Percentiles rank a stretch among this genome's conserved stretches.
Evolutionary conservation across 2,329 filamentous ascomycete species (phyloP).

Genomic region (Exophiala alcalophila): DNA sequence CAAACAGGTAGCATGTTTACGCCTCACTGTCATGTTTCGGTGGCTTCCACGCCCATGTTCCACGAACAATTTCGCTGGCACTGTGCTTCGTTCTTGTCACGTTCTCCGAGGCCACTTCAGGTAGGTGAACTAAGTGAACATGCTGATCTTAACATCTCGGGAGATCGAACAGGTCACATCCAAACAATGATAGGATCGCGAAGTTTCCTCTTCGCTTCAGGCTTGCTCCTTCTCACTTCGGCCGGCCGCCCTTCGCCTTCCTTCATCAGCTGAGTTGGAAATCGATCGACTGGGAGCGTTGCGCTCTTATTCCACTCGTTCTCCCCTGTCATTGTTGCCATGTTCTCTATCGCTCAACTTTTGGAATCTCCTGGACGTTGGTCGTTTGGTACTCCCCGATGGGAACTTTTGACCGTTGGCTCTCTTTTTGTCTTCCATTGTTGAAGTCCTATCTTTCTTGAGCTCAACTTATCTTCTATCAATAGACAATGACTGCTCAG

Average conservation of each 20-base stretch:
- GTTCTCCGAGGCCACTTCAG: constrained; percentile 1
- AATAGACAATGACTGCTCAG: constrained; percentile 24
- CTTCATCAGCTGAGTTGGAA: constrained; percentile 12
- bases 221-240: constrained; percentile 7
- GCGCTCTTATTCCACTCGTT: neutral
- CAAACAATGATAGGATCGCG: too few species aligned
- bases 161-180: neutral
- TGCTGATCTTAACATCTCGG: too few species aligned
- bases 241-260: constrained; percentile 7
- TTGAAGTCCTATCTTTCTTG: constrained; percentile 21
- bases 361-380: constrained; percentile 24
- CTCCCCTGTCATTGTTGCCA: constrained; percentile 15
- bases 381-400: constrained; percentile 23
- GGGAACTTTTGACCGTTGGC: constrained; percentile 28
- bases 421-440: constrained; percentile 22
- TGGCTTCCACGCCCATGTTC: constrained; percentile 24
- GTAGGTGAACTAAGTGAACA: neutral
- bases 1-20: neutral
- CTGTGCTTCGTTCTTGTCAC: constrained; percentile 6
- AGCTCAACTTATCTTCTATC: constrained; percentile 16
- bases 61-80: constrained; percentile 21
- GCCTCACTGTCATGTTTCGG: neutral
- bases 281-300: constrained; percentile 5
- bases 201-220: too few species aligned
- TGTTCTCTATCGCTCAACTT: constrained; percentile 27